phyloP scores from a whole-genome alignment of 495 filamentous ascomycete species.

The Elasticomyces elasticus region DNA sequence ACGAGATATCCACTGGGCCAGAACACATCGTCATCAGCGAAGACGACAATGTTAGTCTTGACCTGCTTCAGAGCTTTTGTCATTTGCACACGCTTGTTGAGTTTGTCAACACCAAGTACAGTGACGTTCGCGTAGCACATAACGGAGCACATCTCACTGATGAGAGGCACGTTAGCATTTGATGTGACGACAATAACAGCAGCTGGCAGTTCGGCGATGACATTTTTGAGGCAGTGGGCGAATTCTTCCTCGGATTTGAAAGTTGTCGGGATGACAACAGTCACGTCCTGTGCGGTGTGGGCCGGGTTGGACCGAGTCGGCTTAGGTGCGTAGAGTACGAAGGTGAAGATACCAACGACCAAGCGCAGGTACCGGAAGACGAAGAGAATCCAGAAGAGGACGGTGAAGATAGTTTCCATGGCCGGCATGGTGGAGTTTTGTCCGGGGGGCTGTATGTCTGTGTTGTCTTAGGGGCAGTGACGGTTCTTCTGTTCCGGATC shows the following conservation, averaged over 20 bases:
- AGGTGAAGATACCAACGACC: slow-evolving; percentile 13
- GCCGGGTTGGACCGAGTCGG: slow-evolving; percentile 9
- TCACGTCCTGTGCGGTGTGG: slow-evolving; percentile 9
- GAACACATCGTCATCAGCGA: slow-evolving; percentile 24
- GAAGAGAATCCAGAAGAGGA: slow-evolving; percentile 8
- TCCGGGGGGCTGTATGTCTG: neutral
- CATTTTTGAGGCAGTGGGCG: slow-evolving; percentile 4
- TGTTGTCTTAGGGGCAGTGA: neutral
- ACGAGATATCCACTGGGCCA: slow-evolving; percentile 21
- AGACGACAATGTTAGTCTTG: slow-evolving; percentile 17
- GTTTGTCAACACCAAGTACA: slow-evolving; percentile 13
- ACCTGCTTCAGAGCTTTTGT: slow-evolving; percentile 12
- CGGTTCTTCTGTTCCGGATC: neutral
- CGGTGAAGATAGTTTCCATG: neutral
- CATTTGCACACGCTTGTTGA: slow-evolving; percentile 19
- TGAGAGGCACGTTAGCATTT: neutral
- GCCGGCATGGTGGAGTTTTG: neutral
- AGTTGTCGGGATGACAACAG: slow-evolving; percentile 16
- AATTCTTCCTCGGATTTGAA: slow-evolving; percentile 12
- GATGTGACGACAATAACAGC: slow-evolving; percentile 12
- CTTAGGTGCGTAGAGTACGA: slow-evolving; percentile 3
- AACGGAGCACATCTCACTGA: neutral
- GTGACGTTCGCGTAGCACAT: neutral
- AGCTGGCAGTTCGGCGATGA: slow-evolving; percentile 4
- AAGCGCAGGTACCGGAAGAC: slow-evolving; percentile 14